Conservation (phyloP, 2,329 filamentous ascomycete species). For the Hymenotorrendiella dingleyae region DNA sequence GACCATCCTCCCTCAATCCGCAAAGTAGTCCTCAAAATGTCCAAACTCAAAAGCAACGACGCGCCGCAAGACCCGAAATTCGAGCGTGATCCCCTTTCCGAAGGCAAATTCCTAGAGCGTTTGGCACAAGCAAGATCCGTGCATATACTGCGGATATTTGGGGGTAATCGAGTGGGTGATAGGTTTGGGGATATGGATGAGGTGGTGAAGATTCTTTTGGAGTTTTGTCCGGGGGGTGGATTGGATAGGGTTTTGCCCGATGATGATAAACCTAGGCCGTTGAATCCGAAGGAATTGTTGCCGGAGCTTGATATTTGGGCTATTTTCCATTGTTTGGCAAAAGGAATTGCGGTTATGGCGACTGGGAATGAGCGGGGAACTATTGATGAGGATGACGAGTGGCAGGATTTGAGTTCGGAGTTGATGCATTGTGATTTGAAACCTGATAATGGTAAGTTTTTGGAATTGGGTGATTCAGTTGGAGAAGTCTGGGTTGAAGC, state of each 20-base stretch:
- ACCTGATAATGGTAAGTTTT: constrained; percentile 6
- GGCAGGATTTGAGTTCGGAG: background rate
- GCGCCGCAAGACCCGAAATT: background rate
- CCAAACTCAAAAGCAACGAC: background rate
- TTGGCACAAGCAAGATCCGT: background rate
- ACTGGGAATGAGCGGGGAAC: constrained; percentile 2
- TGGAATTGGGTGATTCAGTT: background rate
- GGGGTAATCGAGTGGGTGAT: constrained; percentile 7
- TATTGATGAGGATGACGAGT: background rate
- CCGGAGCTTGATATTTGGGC: constrained; percentile 7
- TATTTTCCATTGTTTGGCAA: constrained; percentile 8
- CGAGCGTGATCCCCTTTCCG: background rate
- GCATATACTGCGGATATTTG: constrained; percentile 9
- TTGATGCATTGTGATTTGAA: constrained; percentile 10
- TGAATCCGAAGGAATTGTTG: background rate
- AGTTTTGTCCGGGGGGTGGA: constrained; percentile 11
- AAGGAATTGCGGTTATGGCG: constrained; percentile 5
- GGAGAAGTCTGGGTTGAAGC: background rate
- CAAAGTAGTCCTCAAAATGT: constrained; percentile 9
- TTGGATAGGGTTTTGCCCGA: constrained; percentile 5
- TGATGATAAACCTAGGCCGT: background rate
- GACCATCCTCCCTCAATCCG: background rate
- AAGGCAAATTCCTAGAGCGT: constrained; percentile 2
- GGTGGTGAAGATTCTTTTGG: constrained; percentile 8
- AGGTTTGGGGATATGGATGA: constrained; percentile 4